Base-by-base conservation (phyloP, 176 grass and related monocot genomes). In the Paspalum notatum region DNA sequence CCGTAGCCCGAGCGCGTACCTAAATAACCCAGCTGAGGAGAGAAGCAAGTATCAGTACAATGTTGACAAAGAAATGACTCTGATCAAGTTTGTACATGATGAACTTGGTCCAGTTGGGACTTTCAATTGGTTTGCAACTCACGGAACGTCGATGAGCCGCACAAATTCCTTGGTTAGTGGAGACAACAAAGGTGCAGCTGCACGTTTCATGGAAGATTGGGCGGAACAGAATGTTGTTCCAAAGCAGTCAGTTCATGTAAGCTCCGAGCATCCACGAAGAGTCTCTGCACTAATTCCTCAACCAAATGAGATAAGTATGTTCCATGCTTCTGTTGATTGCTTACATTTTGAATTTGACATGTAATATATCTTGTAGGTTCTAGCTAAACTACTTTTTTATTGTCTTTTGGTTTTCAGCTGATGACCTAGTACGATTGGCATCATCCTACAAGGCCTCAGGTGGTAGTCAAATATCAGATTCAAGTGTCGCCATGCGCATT, bases 61-160 rank as follows among this genome's bases (percentile, higher is more conserved):
- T 68, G 90, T 98, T 65, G 96, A 98, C 72, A 95, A 87, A 87
- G 78, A 84, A 88, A 98, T 98, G 95, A 98, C 92, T 12, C 70
- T 95, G 6, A 32, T 98, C 40, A 98, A 95, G 85, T 98, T 98
- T 87, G 82, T 95, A 77, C 88, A 89, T 72, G 72, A 90, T 80
- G 72, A 91, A 83, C 50, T 81, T 71, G 96, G 96, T 54, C 84
- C 90, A 53, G 21, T 93, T 82, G 96, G 96, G 66, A 98, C 86
- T 85, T 98, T 98, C 73, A 95, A 90, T 74, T 98, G 92, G 96
- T 98, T 95, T 81, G 90, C 96, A 73, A 98, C 96, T 80, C 96
- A 98, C 38, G 96, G 92, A 43, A 98, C 96, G 48, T 98, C 96
- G 42, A 95, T 95, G 96, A 93, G 92, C 74, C 86, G 92, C 26